Percentiles rank a stretch among this genome's conserved stretches.
phyloP scores from a whole-genome alignment of 179 eudicot species.

The Beta lomatogona region DNA sequence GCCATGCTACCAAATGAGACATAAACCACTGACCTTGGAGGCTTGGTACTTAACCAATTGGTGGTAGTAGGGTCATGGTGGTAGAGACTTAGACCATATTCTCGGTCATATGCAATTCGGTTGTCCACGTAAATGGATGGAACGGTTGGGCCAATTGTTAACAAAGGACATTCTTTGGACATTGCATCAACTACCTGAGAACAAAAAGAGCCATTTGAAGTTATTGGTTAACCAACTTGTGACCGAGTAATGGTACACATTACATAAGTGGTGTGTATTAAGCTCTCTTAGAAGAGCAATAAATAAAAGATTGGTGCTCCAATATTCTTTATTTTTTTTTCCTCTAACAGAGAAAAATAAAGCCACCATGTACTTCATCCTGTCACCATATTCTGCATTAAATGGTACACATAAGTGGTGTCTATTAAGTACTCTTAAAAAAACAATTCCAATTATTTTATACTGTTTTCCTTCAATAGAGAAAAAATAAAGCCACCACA shows the following conservation, averaged over 20 bases:
- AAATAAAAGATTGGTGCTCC: no score
- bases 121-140: slow-evolving; percentile 41
- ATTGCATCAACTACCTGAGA: slow-evolving; percentile 35
- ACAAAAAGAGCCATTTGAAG: not conserved
- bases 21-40: slow-evolving; percentile 30
- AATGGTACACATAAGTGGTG: no score
- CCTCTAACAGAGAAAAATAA: no score
- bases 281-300: no score
- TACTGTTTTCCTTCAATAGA: no score
- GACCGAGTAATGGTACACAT: not conserved
- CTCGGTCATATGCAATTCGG: slow-evolving; percentile 29
- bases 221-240: not conserved
- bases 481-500: no score
- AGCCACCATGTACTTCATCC: no score
- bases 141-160: slow-evolving; percentile 45
- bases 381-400: no score
- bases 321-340: no score
- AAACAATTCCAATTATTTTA: no score
- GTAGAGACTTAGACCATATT: slow-evolving; percentile 31
- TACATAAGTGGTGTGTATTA: no score
- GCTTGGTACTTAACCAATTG: slow-evolving; percentile 39
- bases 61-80: slow-evolving; percentile 4
- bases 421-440: no score
- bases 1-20: slow-evolving; percentile 44
- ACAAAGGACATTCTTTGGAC: slow-evolving; percentile 24